Percentiles rank a stretch among this genome's conserved stretches.
Conservation (phyloP, 73 alveolate genomes). For the Stentor roeselii region DNA sequence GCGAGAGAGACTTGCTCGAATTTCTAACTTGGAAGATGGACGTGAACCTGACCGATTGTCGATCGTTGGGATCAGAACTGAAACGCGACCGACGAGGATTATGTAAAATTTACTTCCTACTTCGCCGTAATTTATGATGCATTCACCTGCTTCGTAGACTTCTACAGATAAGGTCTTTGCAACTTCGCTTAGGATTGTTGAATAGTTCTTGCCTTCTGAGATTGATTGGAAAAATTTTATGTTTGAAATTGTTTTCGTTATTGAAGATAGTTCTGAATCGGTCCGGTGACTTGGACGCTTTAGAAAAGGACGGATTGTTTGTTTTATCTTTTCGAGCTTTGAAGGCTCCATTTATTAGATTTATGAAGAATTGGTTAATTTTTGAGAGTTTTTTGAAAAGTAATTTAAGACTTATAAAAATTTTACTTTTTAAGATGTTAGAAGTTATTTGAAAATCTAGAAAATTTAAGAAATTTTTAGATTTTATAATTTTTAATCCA, state of each 20-base stretch:
- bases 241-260: not conserved
- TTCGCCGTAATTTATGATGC: constrained; percentile 10
- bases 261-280: not conserved
- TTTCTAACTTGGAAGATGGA: too few species aligned
- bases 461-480: too few species aligned
- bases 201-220: not conserved
- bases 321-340: not conserved
- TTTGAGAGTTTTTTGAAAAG: too few species aligned
- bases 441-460: too few species aligned
- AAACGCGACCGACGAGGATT: not conserved
- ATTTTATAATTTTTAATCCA: too few species aligned
- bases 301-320: not conserved
- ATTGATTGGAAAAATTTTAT: not conserved
- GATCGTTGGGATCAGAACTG: not conserved
- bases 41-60: not conserved
- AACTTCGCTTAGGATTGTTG: not conserved
- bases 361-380: too few species aligned
- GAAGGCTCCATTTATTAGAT: not conserved
- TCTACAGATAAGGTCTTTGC: not conserved
- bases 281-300: not conserved
- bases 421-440: too few species aligned
- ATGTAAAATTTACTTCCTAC: constrained; percentile 14
- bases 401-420: too few species aligned
- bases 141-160: not conserved
- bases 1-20: not conserved